Evolutionary conservation across 2,329 filamentous ascomycete genomes (phyloP), one percentile per base, ranked within the genome.

Genomic region (Penicillium sp.): DNA sequence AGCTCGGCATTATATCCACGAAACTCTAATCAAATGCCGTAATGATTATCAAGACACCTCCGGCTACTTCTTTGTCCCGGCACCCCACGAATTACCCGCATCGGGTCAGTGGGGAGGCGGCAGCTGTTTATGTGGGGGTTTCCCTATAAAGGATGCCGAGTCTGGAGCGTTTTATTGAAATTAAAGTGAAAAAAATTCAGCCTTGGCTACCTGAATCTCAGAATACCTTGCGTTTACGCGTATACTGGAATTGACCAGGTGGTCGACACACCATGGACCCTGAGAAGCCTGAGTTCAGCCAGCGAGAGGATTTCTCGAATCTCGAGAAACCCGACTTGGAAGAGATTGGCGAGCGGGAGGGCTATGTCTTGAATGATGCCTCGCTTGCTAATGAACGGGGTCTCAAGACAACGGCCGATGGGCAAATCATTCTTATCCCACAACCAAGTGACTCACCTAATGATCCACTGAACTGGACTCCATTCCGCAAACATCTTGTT

Each of bases 381-480:
- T 44, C 50, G 21, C 29, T 61, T 21, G 55, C 48, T 23, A 51
- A 59, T 16, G 48, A 61, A 3, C 47, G 23, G 37, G 59, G 57
- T 11, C 23, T 61, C 19, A 72, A 75, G 52, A 70, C 66, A 27
- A 66, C 72, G 1, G 42, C 46, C 9, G 72, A 77, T 58, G 73
- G 73, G 6, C 61, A 65, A 14, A 75, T 67, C 1, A 67, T 77
- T 50, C 68, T 77, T 9, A 71, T 76, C 13, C 74, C 75, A 0
- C 75, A 77, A 46, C 75, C 75, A 8, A 72, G 65, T 23, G 64
- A 73, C 47, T 72, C 75, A 31, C 72, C 74, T 1, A 65, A 74
- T 48, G 76, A 79, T 58, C 73, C 71, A 14, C 68, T 75, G 39
- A 78, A 75, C 53, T 78, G 71, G 74, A 69, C 65, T 5, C 54